Evolutionary conservation across 352 stramenopile species (phyloP).

Genomic region (Globisporangium emineosum): DNA sequence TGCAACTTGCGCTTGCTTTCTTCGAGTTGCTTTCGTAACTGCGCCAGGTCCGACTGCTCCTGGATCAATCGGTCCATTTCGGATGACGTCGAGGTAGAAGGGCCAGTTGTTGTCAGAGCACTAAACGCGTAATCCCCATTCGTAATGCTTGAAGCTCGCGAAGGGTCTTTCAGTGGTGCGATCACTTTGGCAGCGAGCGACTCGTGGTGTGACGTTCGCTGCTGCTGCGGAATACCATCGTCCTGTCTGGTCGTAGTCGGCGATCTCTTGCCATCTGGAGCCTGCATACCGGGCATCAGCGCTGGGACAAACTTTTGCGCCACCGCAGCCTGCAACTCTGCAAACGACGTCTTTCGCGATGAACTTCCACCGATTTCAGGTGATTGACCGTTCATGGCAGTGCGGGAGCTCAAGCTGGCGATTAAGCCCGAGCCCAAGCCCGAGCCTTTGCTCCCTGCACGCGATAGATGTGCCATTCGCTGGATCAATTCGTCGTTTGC

Average conservation of each 20-base stretch:
- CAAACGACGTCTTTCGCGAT: slow-evolving; percentile 13
- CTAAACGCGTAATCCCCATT: background rate
- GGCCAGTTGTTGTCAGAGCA: background rate
- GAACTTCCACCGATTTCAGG: background rate
- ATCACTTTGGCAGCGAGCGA: slow-evolving; percentile 42
- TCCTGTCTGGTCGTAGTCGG: background rate
- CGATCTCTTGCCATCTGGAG: slow-evolving; percentile 24
- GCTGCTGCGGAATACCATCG: background rate
- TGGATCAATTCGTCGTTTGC: slow-evolving; percentile 57
- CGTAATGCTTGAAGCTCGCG: slow-evolving; percentile 1
- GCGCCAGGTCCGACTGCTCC: slow-evolving; percentile 63
- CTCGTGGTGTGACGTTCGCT: slow-evolving; percentile 1
- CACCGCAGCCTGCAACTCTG: slow-evolving; percentile 11
- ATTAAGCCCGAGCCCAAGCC: slow-evolving; percentile 51
- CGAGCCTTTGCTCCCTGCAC: slow-evolving; percentile 48
- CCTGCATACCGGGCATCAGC: slow-evolving; percentile 41
- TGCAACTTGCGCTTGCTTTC: slow-evolving; percentile 64
- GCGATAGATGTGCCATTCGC: slow-evolving; percentile 70
- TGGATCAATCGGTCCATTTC: slow-evolving; percentile 68
- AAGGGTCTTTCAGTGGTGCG: slow-evolving; percentile 29
- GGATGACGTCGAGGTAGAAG: slow-evolving; percentile 23
- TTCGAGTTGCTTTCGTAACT: slow-evolving; percentile 58
- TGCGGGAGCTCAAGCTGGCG: slow-evolving; percentile 44
- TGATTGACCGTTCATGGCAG: background rate
- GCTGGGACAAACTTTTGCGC: slow-evolving; percentile 43